Evolutionary conservation across 2,329 filamentous ascomycete genomes (phyloP), one percentile per base, ranked within the genome.

Genomic region (Leptoxyphium fumago): DNA sequence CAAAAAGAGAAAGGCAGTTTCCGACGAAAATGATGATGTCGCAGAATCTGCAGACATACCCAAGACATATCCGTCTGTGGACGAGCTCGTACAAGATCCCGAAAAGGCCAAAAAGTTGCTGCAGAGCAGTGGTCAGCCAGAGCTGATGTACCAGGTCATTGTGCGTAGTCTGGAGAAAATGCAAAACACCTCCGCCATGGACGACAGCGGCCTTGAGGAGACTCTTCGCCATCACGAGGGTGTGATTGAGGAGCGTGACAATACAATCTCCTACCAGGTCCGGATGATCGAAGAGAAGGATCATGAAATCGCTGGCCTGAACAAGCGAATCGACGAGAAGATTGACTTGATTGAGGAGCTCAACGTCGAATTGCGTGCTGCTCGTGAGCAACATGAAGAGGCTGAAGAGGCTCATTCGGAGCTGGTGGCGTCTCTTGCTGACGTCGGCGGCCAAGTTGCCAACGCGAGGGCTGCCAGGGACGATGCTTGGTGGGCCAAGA

Each of bases 291-390:
- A 80, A 13, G 84, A 91, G 45, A 74, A 80, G 55, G 84, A 89
- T n/a, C 88, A 94, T 55, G 88, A 96, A 63, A 83, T 95, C 46
- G 86, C 93, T 54, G 79, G 76, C 2, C 67, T 96, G 47, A 77
- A 82, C 42, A 85, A 94, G 45, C 84, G 88, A 50, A 67, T 96
- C 7, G 65, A 89, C 38, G 72, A 77, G 41, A 77, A 87, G 52
- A 84, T 93, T 47, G 79, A 91, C 52, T 79, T 75, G 59, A 64
- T 80, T 45, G 80, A 93, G 64, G 68, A 73, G 40, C 71, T 93
- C 1, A 72, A 78, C 39, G 41, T 40, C 26, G 15, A 39, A 26
- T 45, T 60, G 9, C 13, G 38, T 15, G 21, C 13, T 13, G 14
- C 38, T 18, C 14, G 21, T 40, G 38, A 40, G 21, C 10, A 26